A percentile compares a stretch with the other conserved stretches of the same genome.
Evolutionary conservation across 169 alveolate species (phyloP).

Genomic region (Theileria sp.): DNA sequence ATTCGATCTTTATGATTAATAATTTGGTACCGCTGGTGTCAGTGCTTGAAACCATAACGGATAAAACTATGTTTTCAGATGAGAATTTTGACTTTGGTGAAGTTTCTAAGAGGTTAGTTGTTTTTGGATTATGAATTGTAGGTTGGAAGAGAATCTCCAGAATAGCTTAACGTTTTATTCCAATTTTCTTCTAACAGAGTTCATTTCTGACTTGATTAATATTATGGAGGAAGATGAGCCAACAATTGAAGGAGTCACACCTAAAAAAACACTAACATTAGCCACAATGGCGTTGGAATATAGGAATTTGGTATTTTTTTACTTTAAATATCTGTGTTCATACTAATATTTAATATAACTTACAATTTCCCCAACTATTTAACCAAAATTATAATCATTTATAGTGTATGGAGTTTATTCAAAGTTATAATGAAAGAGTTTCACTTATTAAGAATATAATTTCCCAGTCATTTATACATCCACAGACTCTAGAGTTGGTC

Average conservation of each 20-base stretch:
- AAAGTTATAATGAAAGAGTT: slow-evolving; percentile 14
- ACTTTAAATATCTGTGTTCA: no score
- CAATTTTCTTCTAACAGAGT: slow-evolving; percentile 7
- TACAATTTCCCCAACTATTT: no score
- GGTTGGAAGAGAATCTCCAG: slow-evolving; percentile 12
- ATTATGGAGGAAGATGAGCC: slow-evolving; percentile 14
- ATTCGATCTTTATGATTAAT: slow-evolving; percentile 1
- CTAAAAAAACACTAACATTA: slow-evolving; percentile 25
- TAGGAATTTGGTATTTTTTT: slow-evolving; percentile 6
- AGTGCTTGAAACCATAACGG: background rate
- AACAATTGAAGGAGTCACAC: background rate
- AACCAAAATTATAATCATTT: background rate
- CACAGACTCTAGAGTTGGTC: slow-evolving; percentile 3
- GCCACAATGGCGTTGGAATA: slow-evolving; percentile 30
- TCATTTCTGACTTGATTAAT: slow-evolving; percentile 9
- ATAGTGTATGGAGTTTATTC: slow-evolving; percentile 24
- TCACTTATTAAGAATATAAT: slow-evolving; percentile 4
- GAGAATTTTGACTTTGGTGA: slow-evolving; percentile 1
- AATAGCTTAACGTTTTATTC: slow-evolving; percentile 1
- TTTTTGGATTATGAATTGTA: background rate
- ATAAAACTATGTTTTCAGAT: background rate
- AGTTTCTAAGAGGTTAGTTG: background rate
- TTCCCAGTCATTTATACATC: slow-evolving; percentile 6
- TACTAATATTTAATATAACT: background rate
- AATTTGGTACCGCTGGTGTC: slow-evolving; percentile 4